Base-by-base conservation (phyloP, 1,139 yeast genomes). In the Saccharomyces pastorianus region DNA sequence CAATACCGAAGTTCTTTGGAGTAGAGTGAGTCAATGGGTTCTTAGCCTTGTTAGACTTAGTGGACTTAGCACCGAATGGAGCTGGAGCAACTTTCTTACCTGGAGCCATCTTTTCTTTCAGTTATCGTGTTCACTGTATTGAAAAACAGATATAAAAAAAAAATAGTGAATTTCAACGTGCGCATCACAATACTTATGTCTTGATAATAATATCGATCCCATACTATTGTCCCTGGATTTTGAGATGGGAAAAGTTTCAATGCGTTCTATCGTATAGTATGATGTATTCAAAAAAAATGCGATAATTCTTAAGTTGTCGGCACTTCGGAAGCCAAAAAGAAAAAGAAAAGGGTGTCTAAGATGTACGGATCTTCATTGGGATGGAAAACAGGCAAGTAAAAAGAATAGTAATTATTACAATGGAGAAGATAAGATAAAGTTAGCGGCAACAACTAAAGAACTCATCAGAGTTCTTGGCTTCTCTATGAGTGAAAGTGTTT, bases 1-100 rank as follows among this genome's bases (percentile, higher is more conserved):
- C 99, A 71, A 93, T 85, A 79, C 98, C 98, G 72, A 86, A 91
- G 82, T 84, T 86, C 80, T 86, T 87, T 77, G 97, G 95, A 63
- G 90, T 81, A 64, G 95, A 77, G 75, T 87, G 95, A 69, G 85
- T 75, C 76, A 89, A 79, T 69, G 96, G 95, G 83, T 86, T 86
- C 73, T 74, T 74, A 58, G 77, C 65, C 64, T 73, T 70, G 56
- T 72, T 62, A 60, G 73, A 61, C 72, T 77, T 76, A 55, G 75
- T 63, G 64, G 78, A 70, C 66, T 71, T 80, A 68, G 77, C 65
- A 70, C 86, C 81, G 72, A 83, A 79, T 69, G 95, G 95, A 72
- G 95, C 88, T 76, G 95, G 93, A 72, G 96, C 96, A 72, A 88
- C 95, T 82, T 88, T 88, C 79, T 80, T 81, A 61, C 75, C 73